Base-by-base conservation (phyloP, 2,329 filamentous ascomycete species). In the Thermochaetoides dissita region DNA sequence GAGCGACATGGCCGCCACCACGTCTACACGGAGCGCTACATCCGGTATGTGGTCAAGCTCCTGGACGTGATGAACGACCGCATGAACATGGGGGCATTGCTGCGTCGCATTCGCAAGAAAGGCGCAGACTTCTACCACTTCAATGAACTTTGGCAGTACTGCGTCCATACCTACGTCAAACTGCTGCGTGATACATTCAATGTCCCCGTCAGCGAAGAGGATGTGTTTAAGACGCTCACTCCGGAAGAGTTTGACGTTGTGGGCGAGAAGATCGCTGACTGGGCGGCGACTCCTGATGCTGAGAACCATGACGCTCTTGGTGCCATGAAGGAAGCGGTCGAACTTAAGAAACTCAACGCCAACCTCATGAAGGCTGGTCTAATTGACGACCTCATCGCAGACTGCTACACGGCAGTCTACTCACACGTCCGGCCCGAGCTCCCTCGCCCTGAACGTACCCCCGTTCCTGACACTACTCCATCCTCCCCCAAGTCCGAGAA, bases 311-410 rank as follows among this genome's bases (percentile, higher is more conserved):
- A 61, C 0, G 66, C 68, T 1, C 63, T 77, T 39, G 63, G 61
- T 37, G 74, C 72, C 43, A 64, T 78, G 59, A 74, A 70, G 53
- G 74, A 78, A 37, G 64, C 67, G 0, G 68, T 76, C 8, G 74
- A 78, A 47, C 51, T 76, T 35, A 77, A 77, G 57, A 77, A 76
- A 57, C 72, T 95, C 36, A 98, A 98, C 56, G 80, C 81, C 34
- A 82, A 81, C 37, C 69, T 94, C 7, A 91, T 93, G 74, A 95
- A 94, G 60, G 74, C 81, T 1, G 74, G 78, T 0, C 71, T 80
- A 8, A 89, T 96, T 36, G 91, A 98, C 54, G 91, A 98, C 55
- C 71, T 96, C n/a, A 83, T 95, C 50, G 83, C 81, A 17, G 91
- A 98, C 60, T 79, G 84, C 38, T 98, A 94, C 59, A 82, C 84